phyloP scores from a whole-genome alignment of 306 rosid species.

The Ormosia semicastrata region DNA sequence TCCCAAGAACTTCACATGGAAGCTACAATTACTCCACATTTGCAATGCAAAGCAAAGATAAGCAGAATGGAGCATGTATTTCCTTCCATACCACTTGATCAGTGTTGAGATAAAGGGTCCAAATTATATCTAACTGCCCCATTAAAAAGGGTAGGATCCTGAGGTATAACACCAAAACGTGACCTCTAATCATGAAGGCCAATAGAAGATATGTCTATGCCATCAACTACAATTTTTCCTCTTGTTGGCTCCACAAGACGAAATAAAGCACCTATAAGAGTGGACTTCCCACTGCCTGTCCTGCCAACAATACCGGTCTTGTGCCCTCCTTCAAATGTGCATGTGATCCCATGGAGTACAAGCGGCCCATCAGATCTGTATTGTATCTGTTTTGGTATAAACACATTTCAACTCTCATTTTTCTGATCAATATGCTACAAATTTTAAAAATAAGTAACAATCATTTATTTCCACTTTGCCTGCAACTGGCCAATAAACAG shows the following conservation, averaged over 20 bases:
- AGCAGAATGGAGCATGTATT: background rate
- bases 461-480: constrained; percentile 72
- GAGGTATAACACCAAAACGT: constrained; percentile 71
- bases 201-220: constrained; percentile 61
- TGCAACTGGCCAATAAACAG: constrained; percentile 55
- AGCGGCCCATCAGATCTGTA: too few species aligned
- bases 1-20: constrained; percentile 60
- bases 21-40: background rate
- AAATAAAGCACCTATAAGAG: too few species aligned
- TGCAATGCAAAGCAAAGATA: background rate
- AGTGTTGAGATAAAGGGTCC: constrained; percentile 67
- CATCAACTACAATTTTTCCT: constrained; percentile 63
- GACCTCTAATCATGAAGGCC: constrained; percentile 87
- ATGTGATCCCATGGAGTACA: too few species aligned
- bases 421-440: background rate
- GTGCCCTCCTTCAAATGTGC: too few species aligned
- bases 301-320: too few species aligned
- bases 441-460: background rate
- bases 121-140: constrained; percentile 75
- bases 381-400: too few species aligned
- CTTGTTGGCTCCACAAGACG: constrained; percentile 65
- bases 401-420: background rate
- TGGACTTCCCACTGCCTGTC: too few species aligned
- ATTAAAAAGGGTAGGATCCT: constrained; percentile 80
- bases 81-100: constrained; percentile 84